Base-by-base conservation (phyloP, 768 basidiomycete species). In the Suillus placidus region DNA sequence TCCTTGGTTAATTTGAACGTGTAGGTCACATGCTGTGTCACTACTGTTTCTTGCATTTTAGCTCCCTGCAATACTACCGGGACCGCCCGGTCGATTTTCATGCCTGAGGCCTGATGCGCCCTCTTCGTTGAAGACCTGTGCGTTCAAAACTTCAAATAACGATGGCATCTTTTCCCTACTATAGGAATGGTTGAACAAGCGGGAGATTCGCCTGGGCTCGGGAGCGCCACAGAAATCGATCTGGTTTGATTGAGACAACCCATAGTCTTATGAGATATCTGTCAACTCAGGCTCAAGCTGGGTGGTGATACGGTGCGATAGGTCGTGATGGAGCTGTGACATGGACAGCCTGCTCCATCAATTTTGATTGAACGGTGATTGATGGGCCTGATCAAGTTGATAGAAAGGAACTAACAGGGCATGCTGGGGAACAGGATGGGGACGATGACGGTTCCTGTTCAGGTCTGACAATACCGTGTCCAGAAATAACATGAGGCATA, bases 1-100 rank as follows among this genome's bases (percentile, higher is more conserved):
- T 65, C 77, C 20, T 73, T 58, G 73, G 77, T 72, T 42, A 37
- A 52, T 4, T 4, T 23, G 20, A 6, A 13, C 40, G 37, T 40
- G 58, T 32, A 20, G n/a, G 37, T 18, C 14, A 38, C 26, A 38
- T 10, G 18, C 20, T n/a, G 32, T 35, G 20, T n/a, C 12, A 5
- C 34, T 2, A 20, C 26, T 51, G 23, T 26, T 26, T 26, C 14
- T 51, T 26, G 14, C 8, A 54, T 20, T 55, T 12, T 30, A 32
- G 30, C 52, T 32, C 16, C 51, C 32, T 26, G 23, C 13, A 30
- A 26, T 51, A 18, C 32, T 18, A 26, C 26, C 7, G 18, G 55
- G 8, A 37, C 35, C 32, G 20, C 20, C 26, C 45, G 10, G 5
- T 12, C 12, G 12, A 13, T 14, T 49, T 23, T 6, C 47, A 49